phyloP scores from a whole-genome alignment of 164 flowering plant genomes.

The Magnolia changhungtana region DNA sequence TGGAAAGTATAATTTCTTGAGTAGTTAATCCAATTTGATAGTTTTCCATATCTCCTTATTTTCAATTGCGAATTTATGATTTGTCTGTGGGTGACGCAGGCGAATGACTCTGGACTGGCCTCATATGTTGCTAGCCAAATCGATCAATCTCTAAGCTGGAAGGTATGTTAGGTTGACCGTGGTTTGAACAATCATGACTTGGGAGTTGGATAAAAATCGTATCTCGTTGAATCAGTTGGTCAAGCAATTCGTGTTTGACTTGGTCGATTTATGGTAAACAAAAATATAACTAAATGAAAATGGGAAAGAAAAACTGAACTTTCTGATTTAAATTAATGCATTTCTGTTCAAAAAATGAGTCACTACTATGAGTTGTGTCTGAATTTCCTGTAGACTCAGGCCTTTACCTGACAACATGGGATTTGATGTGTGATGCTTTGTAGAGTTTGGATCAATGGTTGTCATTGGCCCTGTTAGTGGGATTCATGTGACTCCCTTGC shows the following conservation, averaged over 20 bases:
- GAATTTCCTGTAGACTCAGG: background rate
- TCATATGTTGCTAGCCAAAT: constrained; percentile 77
- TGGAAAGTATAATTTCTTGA: background rate
- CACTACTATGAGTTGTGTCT: background rate
- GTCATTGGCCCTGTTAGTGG: background rate
- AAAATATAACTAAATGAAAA: background rate
- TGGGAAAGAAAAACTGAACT: background rate
- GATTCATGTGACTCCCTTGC: no score
- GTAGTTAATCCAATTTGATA: background rate
- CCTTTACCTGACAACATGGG: background rate
- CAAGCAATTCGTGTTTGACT: background rate
- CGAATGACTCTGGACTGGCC: constrained; percentile 76
- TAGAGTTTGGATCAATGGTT: background rate
- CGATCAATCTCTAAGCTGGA: constrained; percentile 80
- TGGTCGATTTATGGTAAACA: background rate
- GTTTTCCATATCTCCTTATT: constrained; percentile 2
- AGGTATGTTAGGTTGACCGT: constrained; percentile 31
- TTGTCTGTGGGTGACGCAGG: constrained; percentile 29
- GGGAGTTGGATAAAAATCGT: background rate
- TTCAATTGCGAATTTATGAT: background rate
- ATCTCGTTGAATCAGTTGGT: background rate
- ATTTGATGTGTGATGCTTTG: background rate
- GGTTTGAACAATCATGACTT: background rate
- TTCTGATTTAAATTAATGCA: background rate
- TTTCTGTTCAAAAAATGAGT: background rate